Evolutionary conservation across 2,329 filamentous ascomycete species (phyloP).

Genomic region (Colletotrichum nymphaeae): DNA sequence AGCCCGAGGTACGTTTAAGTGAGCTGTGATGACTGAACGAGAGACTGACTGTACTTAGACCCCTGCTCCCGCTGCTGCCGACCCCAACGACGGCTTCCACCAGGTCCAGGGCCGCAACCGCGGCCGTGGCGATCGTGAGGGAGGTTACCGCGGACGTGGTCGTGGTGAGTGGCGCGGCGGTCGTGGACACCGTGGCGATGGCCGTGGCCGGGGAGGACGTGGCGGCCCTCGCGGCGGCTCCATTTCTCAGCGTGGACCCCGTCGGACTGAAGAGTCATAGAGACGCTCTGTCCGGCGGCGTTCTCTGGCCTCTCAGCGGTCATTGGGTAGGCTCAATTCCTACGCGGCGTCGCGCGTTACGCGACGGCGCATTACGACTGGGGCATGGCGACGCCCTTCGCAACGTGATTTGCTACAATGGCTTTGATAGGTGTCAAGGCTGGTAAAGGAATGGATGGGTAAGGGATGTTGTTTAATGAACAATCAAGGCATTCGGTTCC

Average conservation of each 20-base stretch:
- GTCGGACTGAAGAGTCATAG: constrained; percentile 55
- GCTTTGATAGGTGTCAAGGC: constrained; percentile 34
- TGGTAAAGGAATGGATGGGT: constrained; percentile 18
- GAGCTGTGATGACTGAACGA: background rate
- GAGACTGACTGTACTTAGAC: constrained; percentile 14
- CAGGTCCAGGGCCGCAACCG: constrained; percentile 73
- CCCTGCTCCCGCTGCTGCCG: constrained; percentile 49
- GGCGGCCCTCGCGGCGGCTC: constrained; percentile 49
- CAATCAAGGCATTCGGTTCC: constrained; percentile 33
- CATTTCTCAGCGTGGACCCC: constrained; percentile 47
- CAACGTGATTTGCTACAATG: constrained; percentile 29
- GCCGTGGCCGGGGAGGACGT: constrained; percentile 55
- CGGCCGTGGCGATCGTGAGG: constrained; percentile 65
- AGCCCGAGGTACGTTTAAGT: constrained; percentile 52
- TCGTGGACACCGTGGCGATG: constrained; percentile 59
- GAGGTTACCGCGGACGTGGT: constrained; percentile 52
- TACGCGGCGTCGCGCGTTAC: constrained; percentile 45
- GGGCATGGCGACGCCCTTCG: constrained; percentile 49
- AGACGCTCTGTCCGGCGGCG: constrained; percentile 33
- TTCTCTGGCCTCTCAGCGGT: constrained; percentile 37
- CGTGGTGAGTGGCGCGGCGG: constrained; percentile 64
- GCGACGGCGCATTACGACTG: constrained; percentile 52
- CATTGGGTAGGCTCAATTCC: constrained; percentile 41
- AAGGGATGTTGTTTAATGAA: constrained; percentile 27
- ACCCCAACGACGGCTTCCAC: constrained; percentile 75